A percentile compares a stretch with the other conserved stretches of the same genome.
Conservation (phyloP, 1,284 basidiomycete genomes). For the Microbotryum violaceum region DNA sequence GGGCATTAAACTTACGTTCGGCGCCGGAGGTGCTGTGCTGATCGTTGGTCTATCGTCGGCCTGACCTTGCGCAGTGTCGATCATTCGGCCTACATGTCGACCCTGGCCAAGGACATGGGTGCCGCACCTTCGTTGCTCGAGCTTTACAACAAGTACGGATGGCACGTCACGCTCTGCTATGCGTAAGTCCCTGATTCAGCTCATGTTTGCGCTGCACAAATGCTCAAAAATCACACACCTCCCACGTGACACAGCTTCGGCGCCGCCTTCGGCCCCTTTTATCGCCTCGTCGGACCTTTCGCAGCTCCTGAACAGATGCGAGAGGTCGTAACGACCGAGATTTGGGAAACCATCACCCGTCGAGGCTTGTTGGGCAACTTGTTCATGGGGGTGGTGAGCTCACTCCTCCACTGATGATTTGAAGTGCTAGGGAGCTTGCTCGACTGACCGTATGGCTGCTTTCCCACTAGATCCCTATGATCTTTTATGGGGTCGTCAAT, state of each 20-base stretch:
- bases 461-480: slow-evolving; percentile 37
- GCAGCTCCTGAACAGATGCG: slow-evolving; percentile 36
- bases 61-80: slow-evolving; percentile 10
- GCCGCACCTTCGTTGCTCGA: slow-evolving; percentile 50
- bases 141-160: slow-evolving; percentile 50
- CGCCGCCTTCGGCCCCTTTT: slow-evolving; percentile 57
- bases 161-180: slow-evolving; percentile 53
- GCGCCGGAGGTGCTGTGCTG: no score
- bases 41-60: background rate
- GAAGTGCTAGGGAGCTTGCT: background rate
- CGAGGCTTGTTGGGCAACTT: slow-evolving; percentile 55
- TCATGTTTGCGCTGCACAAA: background rate
- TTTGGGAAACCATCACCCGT: slow-evolving; percentile 57
- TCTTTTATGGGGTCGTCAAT: slow-evolving; percentile 45
- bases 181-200: slow-evolving; percentile 44
- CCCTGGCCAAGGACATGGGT: slow-evolving; percentile 56
- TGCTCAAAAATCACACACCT: background rate
- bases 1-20: no score
- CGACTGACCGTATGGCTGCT: background rate
- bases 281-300: slow-evolving; percentile 54
- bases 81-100: slow-evolving; percentile 49
- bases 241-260: slow-evolving; percentile 46
- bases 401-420: slow-evolving; percentile 44
- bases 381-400: slow-evolving; percentile 52
- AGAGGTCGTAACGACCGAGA: slow-evolving; percentile 51